Base-by-base conservation (phyloP, 305 asterid genomes). In the Nicotiana rustica region DNA sequence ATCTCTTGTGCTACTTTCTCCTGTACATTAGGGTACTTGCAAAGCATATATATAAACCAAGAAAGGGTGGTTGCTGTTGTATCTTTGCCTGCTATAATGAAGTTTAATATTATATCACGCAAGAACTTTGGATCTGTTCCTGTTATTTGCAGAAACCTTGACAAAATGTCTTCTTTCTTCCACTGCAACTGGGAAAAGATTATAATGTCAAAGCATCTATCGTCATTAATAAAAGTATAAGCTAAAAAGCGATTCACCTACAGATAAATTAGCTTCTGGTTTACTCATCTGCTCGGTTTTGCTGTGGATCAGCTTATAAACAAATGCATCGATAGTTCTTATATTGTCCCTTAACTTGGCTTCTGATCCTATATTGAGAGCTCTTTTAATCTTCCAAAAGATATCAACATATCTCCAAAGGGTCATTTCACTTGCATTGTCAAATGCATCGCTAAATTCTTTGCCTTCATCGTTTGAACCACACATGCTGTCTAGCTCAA, bases 81-180 rank as follows among this genome's bases (percentile, higher is more conserved):
- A 87, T 94, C 98, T 82, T 94, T 93, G 56, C 98, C 97, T 36
- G 97, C 97, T 75, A 91, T 93, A 35, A 92, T 77, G 85, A 92
- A 90, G 92, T 86, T 94, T 85, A 93, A 36, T 81, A 92, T 91
- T 56, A 94, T 90, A 82, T 94, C 98, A 12, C 94, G 90, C 91
- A 94, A 78, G 89, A 89, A 93, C 89, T 92, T 93, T 7, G 92
- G 91, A 86, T 93, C 88, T 2, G 85, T 84, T 67, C 87, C 86
- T 1, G 84, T 52, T 78, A 88, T 41, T 83, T 86, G 89, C 87
- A 91, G 59, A 78, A 93, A 94, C 81, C 96, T 86, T 5, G 97
- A 89, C 86, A 93, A 47, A 31, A 93, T 89, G 80, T 92, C 97
- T 29, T 90, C 90, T 81, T 90, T 92, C 86, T 86, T 90, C 90